A percentile compares a stretch with the other conserved stretches of the same genome.
Conservation (phyloP, 169 alveolate species). For the Theileria orientalis region DNA sequence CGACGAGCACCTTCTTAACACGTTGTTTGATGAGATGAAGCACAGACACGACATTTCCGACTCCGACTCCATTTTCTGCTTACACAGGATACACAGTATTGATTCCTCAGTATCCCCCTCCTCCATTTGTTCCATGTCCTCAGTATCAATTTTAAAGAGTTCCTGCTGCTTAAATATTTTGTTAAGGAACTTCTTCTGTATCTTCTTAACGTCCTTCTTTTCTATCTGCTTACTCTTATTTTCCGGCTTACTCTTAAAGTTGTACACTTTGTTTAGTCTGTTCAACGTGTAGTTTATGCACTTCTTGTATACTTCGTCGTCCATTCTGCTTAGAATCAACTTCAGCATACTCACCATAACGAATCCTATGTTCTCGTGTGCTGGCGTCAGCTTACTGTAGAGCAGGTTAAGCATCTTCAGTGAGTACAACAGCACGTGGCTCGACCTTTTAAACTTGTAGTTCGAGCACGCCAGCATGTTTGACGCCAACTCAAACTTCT, state of each 20-base stretch:
- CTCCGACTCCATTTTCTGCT: constrained; percentile 23
- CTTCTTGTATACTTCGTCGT: constrained; percentile 15
- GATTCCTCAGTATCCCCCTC: too few relatives aligned
- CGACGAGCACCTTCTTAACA: constrained; percentile 38
- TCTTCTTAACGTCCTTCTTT: constrained; percentile 15
- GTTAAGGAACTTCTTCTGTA: constrained; percentile 29
- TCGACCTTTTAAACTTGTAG: constrained; percentile 39
- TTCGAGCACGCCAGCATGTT: too few relatives aligned
- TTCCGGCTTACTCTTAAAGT: too few relatives aligned
- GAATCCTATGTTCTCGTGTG: not conserved
- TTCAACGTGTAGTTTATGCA: not conserved
- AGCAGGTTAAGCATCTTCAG: constrained; percentile 23
- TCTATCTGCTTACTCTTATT: not conserved
- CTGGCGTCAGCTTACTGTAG: not conserved
- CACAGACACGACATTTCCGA: constrained; percentile 34
- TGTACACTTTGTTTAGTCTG: not conserved
- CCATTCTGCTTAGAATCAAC: not conserved
- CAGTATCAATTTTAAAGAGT: not conserved
- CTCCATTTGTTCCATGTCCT: not conserved
- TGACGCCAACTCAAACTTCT: too few relatives aligned
- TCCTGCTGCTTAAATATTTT: constrained; percentile 18
- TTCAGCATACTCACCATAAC: constrained; percentile 1
- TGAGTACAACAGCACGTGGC: constrained; percentile 15
- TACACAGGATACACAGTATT: constrained; percentile 50
- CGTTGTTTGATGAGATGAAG: constrained; percentile 38